Percentiles rank a stretch among this genome's conserved stretches.
Conservation (phyloP, 2,329 filamentous ascomycete genomes). For the Fusarium protoensiforme region DNA sequence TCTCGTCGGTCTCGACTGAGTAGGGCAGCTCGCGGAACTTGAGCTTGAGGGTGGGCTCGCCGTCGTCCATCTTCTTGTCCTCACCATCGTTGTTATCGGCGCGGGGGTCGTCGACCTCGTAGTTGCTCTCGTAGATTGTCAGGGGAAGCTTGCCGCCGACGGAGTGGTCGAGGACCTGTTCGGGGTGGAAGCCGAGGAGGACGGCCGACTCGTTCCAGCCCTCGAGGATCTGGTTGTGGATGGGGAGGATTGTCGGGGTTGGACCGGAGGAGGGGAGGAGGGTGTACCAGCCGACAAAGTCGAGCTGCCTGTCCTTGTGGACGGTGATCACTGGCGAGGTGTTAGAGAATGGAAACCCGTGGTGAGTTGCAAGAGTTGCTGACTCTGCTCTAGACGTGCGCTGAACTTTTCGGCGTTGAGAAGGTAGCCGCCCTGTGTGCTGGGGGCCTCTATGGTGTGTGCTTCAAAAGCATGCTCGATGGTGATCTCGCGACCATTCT, state of each 20-base stretch:
- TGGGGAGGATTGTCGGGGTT: slow-evolving; percentile 72
- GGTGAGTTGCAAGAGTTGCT: slow-evolving; percentile 43
- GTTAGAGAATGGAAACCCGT: not conserved
- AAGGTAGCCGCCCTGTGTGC: slow-evolving; percentile 65
- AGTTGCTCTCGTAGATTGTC: slow-evolving; percentile 88
- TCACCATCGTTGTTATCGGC: slow-evolving; percentile 61
- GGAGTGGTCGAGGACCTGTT: slow-evolving; percentile 62
- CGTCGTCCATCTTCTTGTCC: slow-evolving; percentile 79
- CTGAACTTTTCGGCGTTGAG: slow-evolving; percentile 80
- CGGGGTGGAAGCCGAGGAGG: slow-evolving; percentile 86
- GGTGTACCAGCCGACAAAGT: slow-evolving; percentile 94
- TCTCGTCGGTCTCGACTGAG: slow-evolving; percentile 91
- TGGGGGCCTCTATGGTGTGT: slow-evolving; percentile 60
- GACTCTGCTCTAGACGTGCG: slow-evolving; percentile 86
- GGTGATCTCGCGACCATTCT: slow-evolving; percentile 89
- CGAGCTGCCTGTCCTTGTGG: slow-evolving; percentile 84
- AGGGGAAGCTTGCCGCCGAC: slow-evolving; percentile 86
- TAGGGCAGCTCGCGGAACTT: slow-evolving; percentile 88
- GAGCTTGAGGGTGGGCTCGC: slow-evolving; percentile 66
- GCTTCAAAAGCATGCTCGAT: slow-evolving; percentile 95
- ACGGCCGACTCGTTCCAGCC: slow-evolving; percentile 87
- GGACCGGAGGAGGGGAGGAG: slow-evolving; percentile 80
- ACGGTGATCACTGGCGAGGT: slow-evolving; percentile 80
- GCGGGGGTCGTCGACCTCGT: slow-evolving; percentile 73
- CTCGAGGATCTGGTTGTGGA: slow-evolving; percentile 82